Evolutionary conservation across 768 basidiomycete genomes (phyloP).

Genomic region (Lentinula boryana): DNA sequence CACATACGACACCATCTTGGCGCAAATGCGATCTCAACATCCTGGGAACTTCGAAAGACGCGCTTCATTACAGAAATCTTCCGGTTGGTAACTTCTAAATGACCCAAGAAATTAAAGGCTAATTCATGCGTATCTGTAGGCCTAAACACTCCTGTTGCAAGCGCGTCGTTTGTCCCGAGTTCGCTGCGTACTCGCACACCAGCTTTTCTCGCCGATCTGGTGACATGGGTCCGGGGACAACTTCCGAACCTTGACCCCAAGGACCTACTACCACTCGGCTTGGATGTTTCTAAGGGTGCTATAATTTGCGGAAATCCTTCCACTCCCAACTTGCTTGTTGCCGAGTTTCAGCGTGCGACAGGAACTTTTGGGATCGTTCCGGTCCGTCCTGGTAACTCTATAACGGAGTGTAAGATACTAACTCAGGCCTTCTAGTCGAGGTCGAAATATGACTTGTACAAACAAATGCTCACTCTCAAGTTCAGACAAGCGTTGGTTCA

Average conservation of each 20-base stretch:
- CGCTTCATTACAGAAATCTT: constrained; percentile 31
- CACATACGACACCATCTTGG: constrained; percentile 82
- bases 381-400: constrained; percentile 33
- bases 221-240: constrained; percentile 52
- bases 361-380: constrained; percentile 79
- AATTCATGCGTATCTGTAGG: not conserved
- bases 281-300: constrained; percentile 73
- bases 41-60: constrained; percentile 25
- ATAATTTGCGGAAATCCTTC: constrained; percentile 84
- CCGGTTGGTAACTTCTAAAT: constrained; percentile 23
- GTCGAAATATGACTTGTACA: constrained; percentile 79
- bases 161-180: constrained; percentile 18
- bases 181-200: constrained; percentile 26
- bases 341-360: constrained; percentile 69
- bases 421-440: constrained; percentile 46
- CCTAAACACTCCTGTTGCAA: not conserved
- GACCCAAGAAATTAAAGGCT: not conserved
- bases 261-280: constrained; percentile 81
- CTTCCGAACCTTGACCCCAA: constrained; percentile 72
- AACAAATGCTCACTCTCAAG: constrained; percentile 66
- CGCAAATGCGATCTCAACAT: constrained; percentile 53
- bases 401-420: too few species aligned
- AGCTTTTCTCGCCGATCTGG: constrained; percentile 28
- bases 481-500: constrained; percentile 62
- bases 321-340: constrained; percentile 75